These are phyloP conservation scores for Colletotrichum sp. DNA, from an alignment of 2,329 filamentous ascomycete species.

Conservation along the genomic window DNA sequence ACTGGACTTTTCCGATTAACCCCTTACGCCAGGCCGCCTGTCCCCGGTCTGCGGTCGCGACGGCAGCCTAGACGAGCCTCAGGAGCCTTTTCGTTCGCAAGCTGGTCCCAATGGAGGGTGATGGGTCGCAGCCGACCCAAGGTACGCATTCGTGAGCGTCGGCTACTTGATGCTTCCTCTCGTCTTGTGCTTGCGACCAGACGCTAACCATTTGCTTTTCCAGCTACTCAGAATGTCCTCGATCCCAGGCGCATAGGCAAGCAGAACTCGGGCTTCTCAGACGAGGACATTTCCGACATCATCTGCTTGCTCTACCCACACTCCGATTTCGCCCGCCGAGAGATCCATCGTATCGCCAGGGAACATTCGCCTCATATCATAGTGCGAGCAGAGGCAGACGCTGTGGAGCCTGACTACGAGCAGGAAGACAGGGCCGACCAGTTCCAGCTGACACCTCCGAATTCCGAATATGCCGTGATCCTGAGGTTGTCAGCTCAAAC, in stretches of 20 bases:
- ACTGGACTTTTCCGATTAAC: neutral
- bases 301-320: conserved; percentile 86
- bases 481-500: conserved; percentile 78
- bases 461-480: conserved; percentile 72
- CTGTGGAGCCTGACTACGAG: conserved; percentile 56
- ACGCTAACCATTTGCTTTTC: conserved; percentile 19
- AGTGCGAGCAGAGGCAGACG: conserved; percentile 51
- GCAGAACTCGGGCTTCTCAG: conserved; percentile 81
- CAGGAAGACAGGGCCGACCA: conserved; percentile 53
- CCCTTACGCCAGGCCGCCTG: neutral
- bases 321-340: conserved; percentile 72
- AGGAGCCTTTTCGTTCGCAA: neutral
- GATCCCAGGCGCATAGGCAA: conserved; percentile 81
- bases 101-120: conserved; percentile 44
- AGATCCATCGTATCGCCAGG: conserved; percentile 61
- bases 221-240: conserved; percentile 79
- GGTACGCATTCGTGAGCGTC: conserved; percentile 29
- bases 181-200: neutral
- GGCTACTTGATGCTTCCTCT: neutral
- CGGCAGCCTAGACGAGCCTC: conserved; percentile 16
- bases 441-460: conserved; percentile 56
- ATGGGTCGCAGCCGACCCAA: conserved; percentile 44
- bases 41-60: neutral
- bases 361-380: conserved; percentile 55
- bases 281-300: conserved; percentile 86